Conservation (phyloP, 108 stramenopile genomes). For the Nitzschia sp. region DNA sequence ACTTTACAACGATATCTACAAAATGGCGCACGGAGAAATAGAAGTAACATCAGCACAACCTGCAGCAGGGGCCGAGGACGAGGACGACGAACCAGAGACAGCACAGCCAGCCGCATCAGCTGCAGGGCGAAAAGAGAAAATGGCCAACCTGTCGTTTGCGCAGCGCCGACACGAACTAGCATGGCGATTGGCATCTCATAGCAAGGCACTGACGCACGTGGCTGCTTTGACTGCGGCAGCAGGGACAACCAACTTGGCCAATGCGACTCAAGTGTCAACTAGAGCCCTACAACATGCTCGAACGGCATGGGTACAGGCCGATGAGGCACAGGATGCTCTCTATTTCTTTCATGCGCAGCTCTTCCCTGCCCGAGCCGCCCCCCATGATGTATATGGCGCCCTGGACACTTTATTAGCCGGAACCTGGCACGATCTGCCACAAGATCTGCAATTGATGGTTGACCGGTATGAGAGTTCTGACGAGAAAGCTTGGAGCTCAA, state of each 20-base stretch:
- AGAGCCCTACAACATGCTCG: conserved; percentile 68
- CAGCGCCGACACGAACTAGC: conserved; percentile 85
- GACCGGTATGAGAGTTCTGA: conserved; percentile 66
- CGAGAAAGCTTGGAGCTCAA: conserved; percentile 55
- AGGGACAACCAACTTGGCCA: conserved; percentile 29
- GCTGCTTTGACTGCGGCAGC: conserved; percentile 67
- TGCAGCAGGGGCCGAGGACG: conserved; percentile 15
- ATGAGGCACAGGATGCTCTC: conserved; percentile 88
- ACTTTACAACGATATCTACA: conserved; percentile 77
- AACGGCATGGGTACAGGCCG: conserved; percentile 67
- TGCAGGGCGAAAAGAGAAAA: conserved; percentile 43
- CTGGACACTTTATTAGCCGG: conserved; percentile 51
- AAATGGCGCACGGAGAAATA: conserved; percentile 76
- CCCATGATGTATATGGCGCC: conserved; percentile 81
- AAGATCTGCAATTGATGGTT: conserved; percentile 58
- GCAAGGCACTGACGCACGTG: conserved; percentile 62
- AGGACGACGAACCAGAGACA: conserved; percentile 15
- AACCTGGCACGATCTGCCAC: conserved; percentile 72
- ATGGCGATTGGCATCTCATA: conserved; percentile 66
- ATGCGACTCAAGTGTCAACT: conserved; percentile 51
- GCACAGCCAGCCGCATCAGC: conserved; percentile 5
- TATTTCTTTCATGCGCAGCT: conserved; percentile 85
- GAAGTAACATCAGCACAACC: conserved; percentile 47
- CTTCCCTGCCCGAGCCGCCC: conserved; percentile 59
- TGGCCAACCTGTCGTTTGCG: conserved; percentile 84